These are phyloP conservation scores for Aegilops bicornis DNA, from an alignment of 176 grass and related monocot genomes.

Conservation along the genomic window DNA sequence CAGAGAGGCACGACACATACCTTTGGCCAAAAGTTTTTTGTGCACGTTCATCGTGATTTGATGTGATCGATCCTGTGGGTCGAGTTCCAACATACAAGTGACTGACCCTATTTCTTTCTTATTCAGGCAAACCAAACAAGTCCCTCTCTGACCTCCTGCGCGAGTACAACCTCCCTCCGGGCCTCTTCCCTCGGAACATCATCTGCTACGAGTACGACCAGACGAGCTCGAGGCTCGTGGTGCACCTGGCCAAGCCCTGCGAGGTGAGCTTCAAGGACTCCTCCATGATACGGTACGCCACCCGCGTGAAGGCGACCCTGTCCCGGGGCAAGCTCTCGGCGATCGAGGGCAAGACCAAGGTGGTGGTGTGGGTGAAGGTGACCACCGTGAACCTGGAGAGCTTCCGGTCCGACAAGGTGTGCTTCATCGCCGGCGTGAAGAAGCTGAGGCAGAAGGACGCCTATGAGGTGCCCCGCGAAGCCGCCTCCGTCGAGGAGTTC, in stretches of 20 bases:
- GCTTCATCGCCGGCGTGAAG: conserved; percentile 93
- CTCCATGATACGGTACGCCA: conserved; percentile 58
- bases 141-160: conserved; percentile 76
- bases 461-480: conserved; percentile 73
- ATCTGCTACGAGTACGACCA: conserved; percentile 90
- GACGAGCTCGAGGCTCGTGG: conserved; percentile 66
- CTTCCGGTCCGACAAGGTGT: conserved; percentile 87
- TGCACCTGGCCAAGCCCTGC: conserved; percentile 79
- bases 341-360: conserved; percentile 90
- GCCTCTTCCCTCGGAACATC: conserved; percentile 94
- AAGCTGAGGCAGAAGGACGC: conserved; percentile 83
- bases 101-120: conserved; percentile 5
- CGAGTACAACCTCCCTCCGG: conserved; percentile 73
- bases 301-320: conserved; percentile 73
- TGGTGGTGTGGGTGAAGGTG: conserved; percentile 94
- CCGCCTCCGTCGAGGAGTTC: conserved; percentile 74
- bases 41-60: too few species aligned
- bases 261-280: conserved; percentile 93
- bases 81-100: too few species aligned
- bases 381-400: conserved; percentile 65
- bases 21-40: too few species aligned
- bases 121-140: conserved; percentile 66
- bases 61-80: too few species aligned
- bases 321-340: conserved; percentile 69
- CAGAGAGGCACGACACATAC: too few species aligned